Evolutionary conservation across 257 asterid genomes (phyloP).

Genomic region (Nicotiana tabacum): DNA sequence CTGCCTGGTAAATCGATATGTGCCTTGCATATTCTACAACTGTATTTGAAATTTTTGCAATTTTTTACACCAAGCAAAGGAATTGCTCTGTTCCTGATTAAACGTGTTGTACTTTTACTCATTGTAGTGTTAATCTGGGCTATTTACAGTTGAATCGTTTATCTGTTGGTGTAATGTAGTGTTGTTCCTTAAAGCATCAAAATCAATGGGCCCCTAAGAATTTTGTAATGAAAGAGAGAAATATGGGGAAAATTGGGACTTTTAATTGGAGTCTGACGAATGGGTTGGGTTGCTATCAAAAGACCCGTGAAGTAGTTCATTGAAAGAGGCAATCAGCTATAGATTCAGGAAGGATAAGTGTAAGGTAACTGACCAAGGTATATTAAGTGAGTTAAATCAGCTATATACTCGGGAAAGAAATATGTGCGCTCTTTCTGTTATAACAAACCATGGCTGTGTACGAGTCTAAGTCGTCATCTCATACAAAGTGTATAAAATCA

Average conservation of each 20-base stretch:
- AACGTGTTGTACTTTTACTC: background rate
- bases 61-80: background rate
- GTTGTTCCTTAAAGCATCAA: background rate
- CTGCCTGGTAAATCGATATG: background rate
- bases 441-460: background rate
- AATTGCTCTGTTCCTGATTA: background rate
- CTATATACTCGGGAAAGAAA: background rate
- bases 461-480: background rate
- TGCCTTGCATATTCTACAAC: background rate
- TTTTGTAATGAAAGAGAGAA: background rate
- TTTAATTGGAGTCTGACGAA: background rate
- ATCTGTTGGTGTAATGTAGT: background rate
- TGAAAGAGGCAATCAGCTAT: background rate
- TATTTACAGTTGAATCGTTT: background rate
- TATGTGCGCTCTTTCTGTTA: background rate
- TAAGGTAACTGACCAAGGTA: too few species aligned
- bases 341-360: background rate
- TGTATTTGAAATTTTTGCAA: background rate
- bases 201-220: background rate
- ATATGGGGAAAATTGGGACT: background rate
- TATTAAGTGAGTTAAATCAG: background rate
- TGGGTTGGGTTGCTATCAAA: background rate
- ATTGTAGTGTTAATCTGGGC: background rate
- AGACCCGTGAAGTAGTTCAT: conserved; percentile 1
- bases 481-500: background rate